Evolutionary conservation across 768 basidiomycete genomes (phyloP), one percentile per base, ranked within the genome.

Genomic region (Russula lepida): DNA sequence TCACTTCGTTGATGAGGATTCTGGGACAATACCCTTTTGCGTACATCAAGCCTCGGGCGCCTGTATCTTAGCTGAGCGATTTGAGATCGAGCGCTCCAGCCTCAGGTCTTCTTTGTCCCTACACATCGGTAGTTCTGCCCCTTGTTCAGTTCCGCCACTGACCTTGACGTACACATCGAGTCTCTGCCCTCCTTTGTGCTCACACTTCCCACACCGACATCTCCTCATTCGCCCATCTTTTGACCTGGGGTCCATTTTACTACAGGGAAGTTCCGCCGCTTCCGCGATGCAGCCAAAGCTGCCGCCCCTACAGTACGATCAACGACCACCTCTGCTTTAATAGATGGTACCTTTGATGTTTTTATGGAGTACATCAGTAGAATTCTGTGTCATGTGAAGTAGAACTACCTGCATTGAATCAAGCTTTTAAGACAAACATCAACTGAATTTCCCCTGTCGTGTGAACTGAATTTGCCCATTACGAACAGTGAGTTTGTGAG

Each of bases 231-330:
- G 11, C 72, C 72, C 15, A 59, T 72, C 57, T 72, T 73, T 54
- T 62, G 66, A 12, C 67, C 71, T 8, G 68, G 64, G n/a, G 69
- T 70, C 9, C 71, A 69, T 5, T 70, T 71, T 59, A 73, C 71
- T 3, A 51, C 68, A 11, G 59, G 59, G 54, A 70, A 69, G 44
- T 71, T 70, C 56, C n/a, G n/a, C n/a, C n/a, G n/a, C n/a, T n/a
- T n/a, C n/a, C 56, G 69, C 23, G 35, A 59, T 35, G 70, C 73
- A 2, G 61, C 67, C 13, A 39, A 48, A 6, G 46, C 58, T 13
- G 41, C 58, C 6, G 44, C 63, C 21, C 44, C 28, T 19, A 30
- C 25, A 32, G 50, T n/a, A n/a, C n/a, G n/a, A n/a, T n/a, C n/a
- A n/a, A n/a, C n/a, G n/a, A n/a, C n/a, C n/a, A n/a, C n/a, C n/a